phyloP scores from a whole-genome alignment of 164 flowering plant genomes.

The Vitis cinerea region DNA sequence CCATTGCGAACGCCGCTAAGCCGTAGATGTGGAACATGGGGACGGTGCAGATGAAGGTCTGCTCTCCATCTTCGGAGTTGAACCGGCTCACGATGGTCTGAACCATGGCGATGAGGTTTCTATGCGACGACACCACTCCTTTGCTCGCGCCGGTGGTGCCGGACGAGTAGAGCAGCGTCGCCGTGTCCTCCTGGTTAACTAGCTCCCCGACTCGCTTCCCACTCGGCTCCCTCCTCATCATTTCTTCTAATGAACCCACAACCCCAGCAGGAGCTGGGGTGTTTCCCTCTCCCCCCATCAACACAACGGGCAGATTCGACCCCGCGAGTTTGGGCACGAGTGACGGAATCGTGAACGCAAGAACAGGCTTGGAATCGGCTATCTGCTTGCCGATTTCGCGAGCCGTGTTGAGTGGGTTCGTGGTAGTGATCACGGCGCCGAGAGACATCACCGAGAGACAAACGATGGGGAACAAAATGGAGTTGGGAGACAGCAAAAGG shows the following conservation, averaged over 20 bases:
- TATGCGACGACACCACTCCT: slow-evolving; percentile 78
- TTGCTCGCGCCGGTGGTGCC: slow-evolving; percentile 96
- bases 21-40: slow-evolving; percentile 99
- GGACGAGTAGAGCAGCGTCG: slow-evolving; percentile 83
- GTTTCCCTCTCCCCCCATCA: slow-evolving; percentile 26
- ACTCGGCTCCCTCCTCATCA: slow-evolving; percentile 46
- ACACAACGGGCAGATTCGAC: slow-evolving; percentile 45
- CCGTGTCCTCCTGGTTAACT: slow-evolving; percentile 72
- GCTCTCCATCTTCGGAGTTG: slow-evolving; percentile 42
- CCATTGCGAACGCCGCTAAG: slow-evolving; percentile 55
- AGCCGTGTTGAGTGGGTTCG: slow-evolving; percentile 88
- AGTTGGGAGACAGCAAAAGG: slow-evolving; percentile 83
- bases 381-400: slow-evolving; percentile 70
- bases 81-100: slow-evolving; percentile 27
- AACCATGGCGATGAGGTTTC: slow-evolving; percentile 72
- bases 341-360: slow-evolving; percentile 60
- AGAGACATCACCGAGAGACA: slow-evolving; percentile 79
- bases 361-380: slow-evolving; percentile 69
- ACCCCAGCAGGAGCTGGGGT: slow-evolving; percentile 12
- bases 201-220: slow-evolving; percentile 39
- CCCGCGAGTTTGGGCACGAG: slow-evolving; percentile 69
- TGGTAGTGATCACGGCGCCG: slow-evolving; percentile 87
- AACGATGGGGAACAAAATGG: slow-evolving; percentile 77
- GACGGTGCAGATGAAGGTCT: slow-evolving; percentile 69
- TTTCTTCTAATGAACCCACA: slow-evolving; percentile 30